Percentiles rank a stretch among this genome's conserved stretches.
Conservation (phyloP, 2,329 filamentous ascomycete species). For the Stachybotrys chartarum region DNA sequence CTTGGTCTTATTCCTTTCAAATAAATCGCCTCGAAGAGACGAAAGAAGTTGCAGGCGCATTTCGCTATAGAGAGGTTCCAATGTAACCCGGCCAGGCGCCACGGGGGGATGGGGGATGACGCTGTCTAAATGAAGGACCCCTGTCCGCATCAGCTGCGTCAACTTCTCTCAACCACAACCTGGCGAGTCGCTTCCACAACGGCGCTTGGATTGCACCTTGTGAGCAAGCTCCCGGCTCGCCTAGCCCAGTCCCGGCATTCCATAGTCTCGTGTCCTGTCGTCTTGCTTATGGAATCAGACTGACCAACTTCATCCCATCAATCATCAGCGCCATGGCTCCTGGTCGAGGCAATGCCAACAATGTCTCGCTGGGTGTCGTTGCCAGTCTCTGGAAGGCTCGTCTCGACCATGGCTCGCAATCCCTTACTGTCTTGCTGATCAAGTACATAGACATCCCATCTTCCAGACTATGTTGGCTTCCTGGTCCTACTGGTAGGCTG, state of each 20-base stretch:
- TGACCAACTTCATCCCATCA: background rate
- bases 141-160: background rate
- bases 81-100: too few relatives aligned
- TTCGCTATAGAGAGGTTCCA: too few relatives aligned
- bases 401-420: background rate
- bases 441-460: slow-evolving; percentile 64
- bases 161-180: background rate
- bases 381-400: slow-evolving; percentile 40
- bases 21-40: too few relatives aligned
- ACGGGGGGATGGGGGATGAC: too few relatives aligned
- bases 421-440: background rate
- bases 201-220: background rate
- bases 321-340: slow-evolving; percentile 13
- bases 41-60: too few relatives aligned
- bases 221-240: too few relatives aligned
- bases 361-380: slow-evolving; percentile 19
- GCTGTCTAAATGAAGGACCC: background rate
- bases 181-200: background rate
- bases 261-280: too few relatives aligned
- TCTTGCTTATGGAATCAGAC: background rate
- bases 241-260: too few relatives aligned
- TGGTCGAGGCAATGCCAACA: slow-evolving; percentile 5
- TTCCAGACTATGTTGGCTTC: slow-evolving; percentile 81
- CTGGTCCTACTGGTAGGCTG: slow-evolving; percentile 61
- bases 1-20: too few relatives aligned